A percentile compares a stretch with the other conserved stretches of the same genome.
Conservation (phyloP, 2,329 filamentous ascomycete genomes). For the Rutstroemia sp. region DNA sequence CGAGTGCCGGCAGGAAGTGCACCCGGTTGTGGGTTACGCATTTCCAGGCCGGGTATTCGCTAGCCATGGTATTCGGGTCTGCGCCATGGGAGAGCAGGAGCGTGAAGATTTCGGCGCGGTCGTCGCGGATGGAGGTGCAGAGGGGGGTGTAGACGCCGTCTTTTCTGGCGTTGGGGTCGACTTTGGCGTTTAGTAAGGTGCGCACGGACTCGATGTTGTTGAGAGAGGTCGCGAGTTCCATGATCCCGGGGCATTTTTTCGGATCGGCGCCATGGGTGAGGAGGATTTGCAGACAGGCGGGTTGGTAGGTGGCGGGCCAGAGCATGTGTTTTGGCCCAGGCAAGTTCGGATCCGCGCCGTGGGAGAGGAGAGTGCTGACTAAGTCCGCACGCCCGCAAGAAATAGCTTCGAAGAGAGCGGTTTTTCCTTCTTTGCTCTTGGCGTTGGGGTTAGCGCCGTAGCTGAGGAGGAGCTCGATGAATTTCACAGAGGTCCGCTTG, state of each 20-base stretch:
- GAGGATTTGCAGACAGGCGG: conserved; percentile 50
- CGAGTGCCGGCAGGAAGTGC: conserved; percentile 51
- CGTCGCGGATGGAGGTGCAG: conserved; percentile 61
- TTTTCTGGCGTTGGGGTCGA: conserved; percentile 54
- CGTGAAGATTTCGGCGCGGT: conserved; percentile 52
- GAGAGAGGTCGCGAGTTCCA: conserved; percentile 56
- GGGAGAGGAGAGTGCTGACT: conserved; percentile 44
- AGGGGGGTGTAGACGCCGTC: conserved; percentile 62
- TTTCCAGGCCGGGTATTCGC: conserved; percentile 61
- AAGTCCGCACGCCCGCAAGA: conserved; percentile 48
- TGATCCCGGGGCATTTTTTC: conserved; percentile 53
- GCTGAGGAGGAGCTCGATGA: conserved; percentile 52
- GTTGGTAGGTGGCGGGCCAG: conserved; percentile 55
- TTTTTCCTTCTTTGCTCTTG: conserved; percentile 55
- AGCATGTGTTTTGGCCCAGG: conserved; percentile 63
- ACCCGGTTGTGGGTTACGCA: conserved; percentile 58
- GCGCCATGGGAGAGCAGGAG: conserved; percentile 47
- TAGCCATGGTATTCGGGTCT: conserved; percentile 46
- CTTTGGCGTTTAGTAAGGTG: conserved; percentile 48
- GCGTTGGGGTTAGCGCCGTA: conserved; percentile 51
- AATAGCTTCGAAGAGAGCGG: conserved; percentile 56
- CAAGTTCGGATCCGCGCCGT: conserved; percentile 59
- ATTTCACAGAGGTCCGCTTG: conserved; percentile 45
- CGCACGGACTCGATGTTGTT: conserved; percentile 57
- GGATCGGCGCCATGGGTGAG: conserved; percentile 51